A percentile compares a stretch with the other conserved stretches of the same genome.
phyloP scores from a whole-genome alignment of 2,329 filamentous ascomycete species.

The Neurospora sp. region DNA sequence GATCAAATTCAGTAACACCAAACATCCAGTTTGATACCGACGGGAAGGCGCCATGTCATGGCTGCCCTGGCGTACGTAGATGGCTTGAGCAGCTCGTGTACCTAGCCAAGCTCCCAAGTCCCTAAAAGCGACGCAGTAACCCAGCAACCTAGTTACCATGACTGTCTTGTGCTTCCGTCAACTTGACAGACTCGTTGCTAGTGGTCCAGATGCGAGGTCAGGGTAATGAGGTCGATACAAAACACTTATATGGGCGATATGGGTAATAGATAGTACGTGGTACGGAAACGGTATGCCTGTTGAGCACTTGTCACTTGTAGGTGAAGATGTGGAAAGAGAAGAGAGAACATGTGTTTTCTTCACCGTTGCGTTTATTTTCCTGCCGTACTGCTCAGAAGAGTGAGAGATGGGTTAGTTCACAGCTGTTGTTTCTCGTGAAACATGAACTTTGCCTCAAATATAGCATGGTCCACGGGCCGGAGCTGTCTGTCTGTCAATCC shows the following conservation, averaged over 20 bases:
- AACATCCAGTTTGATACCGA: background rate
- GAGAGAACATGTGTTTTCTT: background rate
- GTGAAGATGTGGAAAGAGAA: background rate
- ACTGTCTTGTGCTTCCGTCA: background rate
- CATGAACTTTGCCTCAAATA: background rate
- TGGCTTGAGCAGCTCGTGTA: background rate
- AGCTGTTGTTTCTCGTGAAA: background rate
- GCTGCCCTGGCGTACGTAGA: background rate
- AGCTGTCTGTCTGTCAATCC: background rate
- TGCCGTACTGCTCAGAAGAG: background rate
- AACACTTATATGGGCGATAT: background rate
- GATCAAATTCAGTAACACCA: background rate
- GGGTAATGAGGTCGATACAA: background rate
- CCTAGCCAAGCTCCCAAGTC: background rate
- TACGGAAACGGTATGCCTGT: background rate
- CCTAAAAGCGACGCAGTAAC: background rate
- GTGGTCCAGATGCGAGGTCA: background rate
- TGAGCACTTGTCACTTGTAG: background rate
- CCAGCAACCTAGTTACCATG: background rate
- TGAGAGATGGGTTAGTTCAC: background rate
- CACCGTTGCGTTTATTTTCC: background rate
- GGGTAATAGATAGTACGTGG: background rate
- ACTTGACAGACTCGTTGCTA: background rate
- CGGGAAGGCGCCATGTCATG: background rate
- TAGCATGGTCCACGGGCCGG: background rate